phyloP scores from a whole-genome alignment of 1,139 yeast species.

The Geotrichum fermentans region DNA sequence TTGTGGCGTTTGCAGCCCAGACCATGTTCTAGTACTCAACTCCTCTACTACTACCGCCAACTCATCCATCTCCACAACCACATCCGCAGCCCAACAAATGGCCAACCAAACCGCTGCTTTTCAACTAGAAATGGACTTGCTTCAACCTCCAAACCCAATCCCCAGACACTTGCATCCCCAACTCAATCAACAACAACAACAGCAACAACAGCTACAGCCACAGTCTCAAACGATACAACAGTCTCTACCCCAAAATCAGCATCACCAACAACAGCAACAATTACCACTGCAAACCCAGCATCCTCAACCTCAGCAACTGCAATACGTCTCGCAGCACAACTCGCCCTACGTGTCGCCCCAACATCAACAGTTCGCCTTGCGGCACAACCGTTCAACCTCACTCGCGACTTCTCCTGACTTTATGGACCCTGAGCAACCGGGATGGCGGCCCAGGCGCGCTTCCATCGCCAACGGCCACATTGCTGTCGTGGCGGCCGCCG shows the following conservation, averaged over 20 bases:
- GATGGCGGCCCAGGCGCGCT: conserved; percentile 32
- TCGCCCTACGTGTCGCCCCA: conserved; percentile 22
- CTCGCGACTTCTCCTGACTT: conserved; percentile 21
- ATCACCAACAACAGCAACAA: conserved; percentile 43
- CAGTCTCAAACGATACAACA: neutral
- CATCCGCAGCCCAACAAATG: neutral
- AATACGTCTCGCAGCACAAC: conserved; percentile 7
- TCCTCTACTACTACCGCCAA: conserved; percentile 51
- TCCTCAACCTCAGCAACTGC: conserved; percentile 13
- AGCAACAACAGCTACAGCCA: conserved; percentile 2
- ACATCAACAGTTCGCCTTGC: conserved; percentile 21
- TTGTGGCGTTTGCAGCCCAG: conserved; percentile 52
- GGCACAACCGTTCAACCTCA: conserved; percentile 26
- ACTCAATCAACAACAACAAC: conserved; percentile 4
- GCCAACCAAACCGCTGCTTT: conserved; percentile 1
- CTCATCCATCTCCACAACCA: conserved; percentile 5
- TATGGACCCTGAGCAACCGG: conserved; percentile 20
- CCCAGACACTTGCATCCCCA: neutral
- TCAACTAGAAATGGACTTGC: too few species aligned
- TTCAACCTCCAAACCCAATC: too few species aligned
- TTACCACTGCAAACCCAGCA: conserved; percentile 26
- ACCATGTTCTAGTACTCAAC: conserved; percentile 39
- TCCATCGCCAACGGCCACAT: conserved; percentile 34
- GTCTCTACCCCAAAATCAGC: conserved; percentile 26
- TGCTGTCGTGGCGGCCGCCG: conserved; percentile 29